Evolutionary conservation across 176 grass and related monocot genomes (phyloP).

Genomic region (Sorghum bicolor): Sorghum_bicolor_NCBIv3 NC_012876.2:38883501-38884000

Average conservation of each 20-base stretch:
- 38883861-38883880: slow-evolving; percentile 16
- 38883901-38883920: slow-evolving; percentile 50
- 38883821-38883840: slow-evolving; percentile 30
- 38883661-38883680: slow-evolving; percentile 11
- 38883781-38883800: not conserved
- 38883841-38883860: slow-evolving; percentile 25
- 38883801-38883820: not conserved
- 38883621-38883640: slow-evolving; percentile 31
- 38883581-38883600: not conserved
- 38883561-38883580: not conserved
- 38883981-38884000: not conserved
- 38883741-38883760: not conserved
- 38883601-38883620: slow-evolving; percentile 30
- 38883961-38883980: not conserved
- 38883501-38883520: slow-evolving; percentile 45
- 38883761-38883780: slow-evolving; percentile 23
- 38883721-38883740: not conserved
- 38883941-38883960: slow-evolving; percentile 48
- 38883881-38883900: slow-evolving; percentile 43
- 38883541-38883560: slow-evolving; percentile 5
- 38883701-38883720: not conserved
- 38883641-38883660: slow-evolving; percentile 22
- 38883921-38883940: slow-evolving; percentile 22
- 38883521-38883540: slow-evolving; percentile 24
- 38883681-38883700: not conserved